Evolutionary conservation across 1,139 yeast genomes (phyloP).

Genomic region (Debaryomyces fabryi): DNA sequence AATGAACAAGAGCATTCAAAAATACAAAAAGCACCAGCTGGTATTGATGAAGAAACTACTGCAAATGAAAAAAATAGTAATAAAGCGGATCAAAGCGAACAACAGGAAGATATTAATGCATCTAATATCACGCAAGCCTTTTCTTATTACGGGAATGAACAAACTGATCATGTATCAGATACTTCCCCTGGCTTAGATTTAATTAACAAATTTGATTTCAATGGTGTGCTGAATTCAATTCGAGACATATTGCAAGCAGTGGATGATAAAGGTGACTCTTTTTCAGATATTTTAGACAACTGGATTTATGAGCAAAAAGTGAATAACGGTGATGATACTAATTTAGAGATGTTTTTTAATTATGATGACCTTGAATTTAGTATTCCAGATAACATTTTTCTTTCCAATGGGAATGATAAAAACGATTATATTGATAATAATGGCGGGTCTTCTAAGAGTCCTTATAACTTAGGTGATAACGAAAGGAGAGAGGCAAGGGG

Average conservation of each 20-base stretch:
- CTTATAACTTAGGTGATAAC: background rate
- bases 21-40: background rate
- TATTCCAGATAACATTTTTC: background rate
- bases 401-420: background rate
- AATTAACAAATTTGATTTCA: too few relatives aligned
- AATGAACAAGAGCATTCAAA: background rate
- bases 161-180: background rate
- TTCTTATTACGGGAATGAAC: background rate
- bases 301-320: background rate
- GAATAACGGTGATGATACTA: background rate
- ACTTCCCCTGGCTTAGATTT: background rate
- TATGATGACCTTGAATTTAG: background rate
- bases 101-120: background rate
- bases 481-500: background rate
- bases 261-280: background rate
- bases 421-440: too few relatives aligned
- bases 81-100: background rate
- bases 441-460: background rate
- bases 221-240: background rate
- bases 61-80: background rate
- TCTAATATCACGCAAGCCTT: background rate
- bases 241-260: background rate
- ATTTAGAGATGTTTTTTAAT: background rate
- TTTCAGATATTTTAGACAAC: background rate
- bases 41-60: background rate